Evolutionary conservation across 495 filamentous ascomycete species (phyloP).

Genomic region (Parathielavia appendiculata): DNA sequence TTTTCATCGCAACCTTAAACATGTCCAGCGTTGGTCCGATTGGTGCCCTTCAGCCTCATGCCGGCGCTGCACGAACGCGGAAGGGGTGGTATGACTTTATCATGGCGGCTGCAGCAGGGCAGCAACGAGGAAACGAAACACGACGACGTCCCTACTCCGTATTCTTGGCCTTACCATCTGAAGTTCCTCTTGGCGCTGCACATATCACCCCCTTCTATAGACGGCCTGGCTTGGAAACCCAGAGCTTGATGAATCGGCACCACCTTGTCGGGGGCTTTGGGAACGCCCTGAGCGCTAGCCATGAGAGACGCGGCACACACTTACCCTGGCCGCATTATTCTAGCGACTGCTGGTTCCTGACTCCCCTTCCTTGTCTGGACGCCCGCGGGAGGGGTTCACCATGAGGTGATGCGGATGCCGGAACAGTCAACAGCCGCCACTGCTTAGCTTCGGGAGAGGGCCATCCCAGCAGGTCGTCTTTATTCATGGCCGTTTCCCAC

Average conservation of each 20-base stretch:
- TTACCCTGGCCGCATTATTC: conserved; percentile 12
- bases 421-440: conserved; percentile 32
- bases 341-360: conserved; percentile 4
- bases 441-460: conserved; percentile 2
- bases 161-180: conserved; percentile 21
- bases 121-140: conserved; percentile 25
- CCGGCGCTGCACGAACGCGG: conserved; percentile 6
- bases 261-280: conserved; percentile 1
- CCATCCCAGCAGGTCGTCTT: conserved; percentile 26
- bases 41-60: conserved; percentile 28
- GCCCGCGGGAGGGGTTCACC: background rate
- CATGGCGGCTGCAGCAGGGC: conserved; percentile 9
- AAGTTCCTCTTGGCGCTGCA: conserved; percentile 13
- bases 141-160: background rate
- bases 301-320: background rate
- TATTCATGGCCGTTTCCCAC: conserved; percentile 39
- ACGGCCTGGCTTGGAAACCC: conserved; percentile 2
- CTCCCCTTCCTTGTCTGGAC: conserved; percentile 1
- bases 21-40: conserved; percentile 18
- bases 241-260: conserved; percentile 9
- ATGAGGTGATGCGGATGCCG: conserved; percentile 31
- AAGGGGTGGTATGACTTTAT: background rate
- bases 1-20: conserved; percentile 40
- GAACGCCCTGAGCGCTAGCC: conserved; percentile 12
- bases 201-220: background rate